Evolutionary conservation across 495 filamentous ascomycete species (phyloP), one percentile per base, ranked within the genome.

Genomic region (Rhypophila decipiens): DNA sequence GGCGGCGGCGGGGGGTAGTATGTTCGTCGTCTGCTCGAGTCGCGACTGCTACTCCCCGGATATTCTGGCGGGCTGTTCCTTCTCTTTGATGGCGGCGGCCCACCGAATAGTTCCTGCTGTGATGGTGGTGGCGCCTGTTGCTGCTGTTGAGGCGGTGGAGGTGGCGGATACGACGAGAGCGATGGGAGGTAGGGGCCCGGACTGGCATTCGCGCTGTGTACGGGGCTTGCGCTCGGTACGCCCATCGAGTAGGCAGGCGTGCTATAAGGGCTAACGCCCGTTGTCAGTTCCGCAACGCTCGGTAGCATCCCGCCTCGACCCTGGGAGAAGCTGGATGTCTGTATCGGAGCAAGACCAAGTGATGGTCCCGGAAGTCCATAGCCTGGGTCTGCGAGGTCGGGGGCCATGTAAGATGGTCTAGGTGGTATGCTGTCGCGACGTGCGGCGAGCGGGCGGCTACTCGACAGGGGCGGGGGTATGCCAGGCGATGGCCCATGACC

Each of bases 231-330:
- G 21, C 49, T 69, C 4, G 65, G 59, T 23, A 64, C 51, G 19
- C 64, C 63, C 1, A 55, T 48, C n/a, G 73, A 66, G 50, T 77
- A 77, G 4, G 75, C 75, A 17, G 74, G 72, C 17, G 73, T 74
- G 56, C 56, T 74, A 48, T 78, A 78, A 13, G 75, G 72, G 44
- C 70, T 74, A 22, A 76, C 55, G 17, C 75, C 76, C 1, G 76
- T 79, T 0, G 76, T 79, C 50, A 79, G 67, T 55, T 79, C 74
- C 17, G 70, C 69, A 9, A 79, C 66, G 54, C 73, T 71, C 5
- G 76, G 76, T 9, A 79, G 61, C 50, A 72, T 61, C 17, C 58
- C 64, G 11, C 63, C 57, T 24, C 59, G 56, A 2, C 56, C 50
- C 10, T 53, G 50, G 9, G 42, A 36, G n/a, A 43, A 23, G 41